Percentiles rank a stretch among this genome's conserved stretches.
These are phyloP conservation scores for Phytomonas francai DNA, from an alignment of 208 protist species.

Conservation along the genomic window DNA sequence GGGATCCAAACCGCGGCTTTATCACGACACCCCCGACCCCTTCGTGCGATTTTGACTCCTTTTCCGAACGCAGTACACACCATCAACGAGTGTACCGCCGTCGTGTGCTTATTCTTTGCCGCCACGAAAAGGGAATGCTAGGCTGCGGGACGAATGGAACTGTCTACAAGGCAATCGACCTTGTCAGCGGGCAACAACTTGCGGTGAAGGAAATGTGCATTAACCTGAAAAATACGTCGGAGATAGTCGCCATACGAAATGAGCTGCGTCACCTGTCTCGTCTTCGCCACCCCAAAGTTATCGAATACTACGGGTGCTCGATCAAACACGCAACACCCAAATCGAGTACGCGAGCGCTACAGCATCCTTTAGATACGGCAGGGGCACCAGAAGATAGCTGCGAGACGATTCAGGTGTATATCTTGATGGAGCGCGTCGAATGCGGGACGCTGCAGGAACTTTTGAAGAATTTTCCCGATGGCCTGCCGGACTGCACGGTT, in stretches of 20 bases:
- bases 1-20: not conserved
- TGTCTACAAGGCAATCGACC: slow-evolving; percentile 26
- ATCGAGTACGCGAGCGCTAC: not conserved
- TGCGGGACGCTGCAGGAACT: slow-evolving; percentile 20
- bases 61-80: not conserved
- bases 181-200: slow-evolving; percentile 22
- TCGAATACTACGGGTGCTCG: slow-evolving; percentile 27
- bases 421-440: slow-evolving; percentile 31
- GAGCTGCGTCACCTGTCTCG: slow-evolving; percentile 24
- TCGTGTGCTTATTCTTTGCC: slow-evolving; percentile 12
- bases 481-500: slow-evolving; percentile 22
- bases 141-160: slow-evolving; percentile 20
- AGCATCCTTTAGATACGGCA: not conserved
- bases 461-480: slow-evolving; percentile 14
- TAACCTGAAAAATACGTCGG: slow-evolving; percentile 14
- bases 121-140: slow-evolving; percentile 8
- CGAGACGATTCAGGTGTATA: slow-evolving; percentile 16
- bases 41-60: not conserved
- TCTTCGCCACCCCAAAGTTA: slow-evolving; percentile 24
- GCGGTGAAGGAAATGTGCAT: slow-evolving; percentile 28
- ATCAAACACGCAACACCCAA: slow-evolving; percentile 12
- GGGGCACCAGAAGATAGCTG: not conserved
- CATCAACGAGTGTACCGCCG: slow-evolving; percentile 7
- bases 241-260: slow-evolving; percentile 19
- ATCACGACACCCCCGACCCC: not conserved